Base-by-base conservation (phyloP, 2,329 filamentous ascomycete species). In the Daldinia sp. region DNA sequence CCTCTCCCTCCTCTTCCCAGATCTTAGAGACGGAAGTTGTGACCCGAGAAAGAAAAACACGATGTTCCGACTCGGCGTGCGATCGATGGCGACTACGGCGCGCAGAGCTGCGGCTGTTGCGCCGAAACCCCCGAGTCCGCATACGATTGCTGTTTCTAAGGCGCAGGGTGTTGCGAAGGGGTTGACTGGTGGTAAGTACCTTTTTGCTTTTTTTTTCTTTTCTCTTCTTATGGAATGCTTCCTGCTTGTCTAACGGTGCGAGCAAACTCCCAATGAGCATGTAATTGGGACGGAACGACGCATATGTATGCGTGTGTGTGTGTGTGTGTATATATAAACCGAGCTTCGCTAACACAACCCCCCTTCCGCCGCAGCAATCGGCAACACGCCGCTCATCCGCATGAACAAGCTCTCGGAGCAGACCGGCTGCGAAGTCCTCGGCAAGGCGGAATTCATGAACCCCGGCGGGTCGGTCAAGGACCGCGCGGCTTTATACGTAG, bases 381-480 rank as follows among this genome's bases (percentile, higher is more conserved):
- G 95, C 68, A 98, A 98, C 79, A 99, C 95, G 0, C 94, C 95
- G 1, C 86, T 99, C 55, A 96, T 99, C 77, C 90, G 91, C 49
- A 84, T 99, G 51, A 94, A 96, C 79, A 87, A 84, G 64, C 88
- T 98, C 70, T 98, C 94, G 37, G 88, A 92, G 63, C 86, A 96
- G 75, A 98, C 95, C 0, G 93, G 94, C 68, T 98, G 95, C 84
- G 91, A 96, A 72, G 83, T 99, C 61, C 88, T 98, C 37, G 95
- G 94, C 74, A 99, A 99, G 79, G 94, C 95, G 72, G 95, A 99
- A 78, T 99, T 99, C 81, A 95, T 96, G 84, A 99, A 99, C 83
- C 95, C 95, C 1, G 95, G 95, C 70, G 95, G 95, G 62, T 94
- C 90, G 56, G 90, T 99, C 77, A 99, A 99, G 81, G 95, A 99